Percentiles rank a stretch among this genome's conserved stretches.
Evolutionary conservation across 805 yeast genomes (phyloP).

Genomic region (Starmera pachycereana): DNA sequence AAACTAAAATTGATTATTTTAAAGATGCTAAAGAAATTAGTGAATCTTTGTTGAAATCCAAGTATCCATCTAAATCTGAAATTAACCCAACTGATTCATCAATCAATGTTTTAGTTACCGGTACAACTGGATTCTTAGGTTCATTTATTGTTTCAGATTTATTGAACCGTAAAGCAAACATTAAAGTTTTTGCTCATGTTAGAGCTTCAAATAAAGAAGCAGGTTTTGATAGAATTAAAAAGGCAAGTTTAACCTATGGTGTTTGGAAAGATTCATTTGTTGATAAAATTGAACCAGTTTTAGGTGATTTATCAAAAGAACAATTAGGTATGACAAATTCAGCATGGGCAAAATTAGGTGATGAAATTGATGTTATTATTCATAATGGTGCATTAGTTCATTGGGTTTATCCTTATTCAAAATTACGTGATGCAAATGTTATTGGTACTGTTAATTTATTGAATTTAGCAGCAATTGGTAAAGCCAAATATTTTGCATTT

Average conservation of each 20-base stretch:
- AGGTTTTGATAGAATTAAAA: conserved; percentile 68
- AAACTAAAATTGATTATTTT: conserved; percentile 37
- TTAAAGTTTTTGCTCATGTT: conserved; percentile 78
- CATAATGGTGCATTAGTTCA: conserved; percentile 98
- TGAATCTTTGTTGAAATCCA: conserved; percentile 27
- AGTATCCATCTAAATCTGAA: conserved; percentile 34
- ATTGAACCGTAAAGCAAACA: conserved; percentile 41
- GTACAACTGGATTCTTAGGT: conserved; percentile 95
- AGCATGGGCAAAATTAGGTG: conserved; percentile 48
- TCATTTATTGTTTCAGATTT: conserved; percentile 77
- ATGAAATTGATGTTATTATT: conserved; percentile 66
- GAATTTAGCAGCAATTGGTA: conserved; percentile 62
- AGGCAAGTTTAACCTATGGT: conserved; percentile 76
- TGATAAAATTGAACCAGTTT: conserved; percentile 51
- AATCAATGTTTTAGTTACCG: conserved; percentile 75
- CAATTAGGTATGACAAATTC: conserved; percentile 56
- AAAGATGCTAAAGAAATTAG: conserved; percentile 60
- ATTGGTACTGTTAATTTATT: conserved; percentile 77
- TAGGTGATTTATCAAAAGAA: conserved; percentile 72
- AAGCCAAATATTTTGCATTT: conserved; percentile 77
- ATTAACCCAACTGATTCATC: conserved; percentile 23
- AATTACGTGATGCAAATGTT: conserved; percentile 88
- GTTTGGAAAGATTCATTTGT: conserved; percentile 44
- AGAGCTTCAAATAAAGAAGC: conserved; percentile 63
- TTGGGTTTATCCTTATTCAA: conserved; percentile 94